A percentile compares a stretch with the other conserved stretches of the same genome.
Evolutionary conservation across 73 alveolate genomes (phyloP).

Genomic region (Loxodes magnus): DNA sequence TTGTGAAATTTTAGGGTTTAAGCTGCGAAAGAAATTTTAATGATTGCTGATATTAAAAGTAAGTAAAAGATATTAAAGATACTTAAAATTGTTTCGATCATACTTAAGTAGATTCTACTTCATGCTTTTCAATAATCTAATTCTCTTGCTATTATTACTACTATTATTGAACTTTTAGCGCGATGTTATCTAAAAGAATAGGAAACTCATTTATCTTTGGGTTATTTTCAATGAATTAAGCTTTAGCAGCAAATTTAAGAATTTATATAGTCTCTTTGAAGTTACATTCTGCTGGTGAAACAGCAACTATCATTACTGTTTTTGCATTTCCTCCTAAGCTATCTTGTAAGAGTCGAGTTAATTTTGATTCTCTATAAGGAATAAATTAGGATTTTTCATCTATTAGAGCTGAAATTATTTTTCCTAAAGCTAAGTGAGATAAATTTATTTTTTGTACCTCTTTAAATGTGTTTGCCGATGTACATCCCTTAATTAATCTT

Average conservation of each 20-base stretch:
- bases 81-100: too few relatives aligned
- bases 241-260: constrained; percentile 70
- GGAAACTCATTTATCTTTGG: constrained; percentile 75
- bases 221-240: constrained; percentile 66
- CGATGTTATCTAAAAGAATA: too few relatives aligned
- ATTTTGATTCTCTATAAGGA: constrained; percentile 77
- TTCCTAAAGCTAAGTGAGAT: constrained; percentile 84
- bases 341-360: constrained; percentile 65
- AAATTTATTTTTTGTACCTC: constrained; percentile 94
- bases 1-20: too few relatives aligned
- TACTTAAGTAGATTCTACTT: too few relatives aligned
- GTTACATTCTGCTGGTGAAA: constrained; percentile 78
- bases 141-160: too few relatives aligned
- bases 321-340: constrained; percentile 82
- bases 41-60: too few relatives aligned
- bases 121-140: too few relatives aligned
- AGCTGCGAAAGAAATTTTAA: too few relatives aligned
- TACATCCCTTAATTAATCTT: constrained; percentile 74
- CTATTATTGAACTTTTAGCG: too few relatives aligned
- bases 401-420: constrained; percentile 87
- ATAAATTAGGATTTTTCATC: constrained; percentile 67
- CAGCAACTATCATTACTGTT: constrained; percentile 76
- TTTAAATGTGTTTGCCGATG: constrained; percentile 78
- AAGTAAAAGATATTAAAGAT: too few relatives aligned
- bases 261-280: constrained; percentile 76